Evolutionary conservation across 2,329 filamentous ascomycete species (phyloP).

Genomic region (Colletotrichum tamarilloi): DNA sequence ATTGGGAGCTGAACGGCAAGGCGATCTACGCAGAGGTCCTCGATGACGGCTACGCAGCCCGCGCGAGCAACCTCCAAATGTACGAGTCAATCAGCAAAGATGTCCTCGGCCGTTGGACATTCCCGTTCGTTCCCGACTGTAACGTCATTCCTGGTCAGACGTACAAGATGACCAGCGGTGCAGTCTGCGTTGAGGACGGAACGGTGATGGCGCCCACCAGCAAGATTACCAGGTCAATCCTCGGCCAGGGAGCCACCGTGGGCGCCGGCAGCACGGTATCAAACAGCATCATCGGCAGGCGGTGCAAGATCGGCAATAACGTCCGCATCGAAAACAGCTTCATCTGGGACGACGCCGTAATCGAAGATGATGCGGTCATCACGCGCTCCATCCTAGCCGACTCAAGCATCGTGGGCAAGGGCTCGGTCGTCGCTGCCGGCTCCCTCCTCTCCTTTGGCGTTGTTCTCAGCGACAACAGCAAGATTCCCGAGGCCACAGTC

Average conservation of each 20-base stretch:
- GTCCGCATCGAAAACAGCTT: slow-evolving; percentile 83
- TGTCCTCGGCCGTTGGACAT: slow-evolving; percentile 87
- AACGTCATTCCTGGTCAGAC: slow-evolving; percentile 83
- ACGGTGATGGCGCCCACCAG: slow-evolving; percentile 81
- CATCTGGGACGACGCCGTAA: slow-evolving; percentile 85
- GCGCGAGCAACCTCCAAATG: slow-evolving; percentile 86
- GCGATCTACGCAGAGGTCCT: slow-evolving; percentile 94
- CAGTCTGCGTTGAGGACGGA: slow-evolving; percentile 81
- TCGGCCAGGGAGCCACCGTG: slow-evolving; percentile 81
- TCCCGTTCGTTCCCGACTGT: slow-evolving; percentile 88
- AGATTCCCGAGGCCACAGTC: slow-evolving; percentile 49
- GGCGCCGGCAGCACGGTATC: slow-evolving; percentile 77
- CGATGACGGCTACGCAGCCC: slow-evolving; percentile 84
- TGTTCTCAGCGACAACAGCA: slow-evolving; percentile 71
- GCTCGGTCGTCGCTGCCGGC: slow-evolving; percentile 76
- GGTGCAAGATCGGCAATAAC: slow-evolving; percentile 88
- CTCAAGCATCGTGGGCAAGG: slow-evolving; percentile 76
- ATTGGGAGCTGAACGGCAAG: slow-evolving; percentile 96
- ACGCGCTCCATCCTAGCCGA: slow-evolving; percentile 81
- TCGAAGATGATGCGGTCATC: slow-evolving; percentile 80
- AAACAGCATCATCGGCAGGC: slow-evolving; percentile 83
- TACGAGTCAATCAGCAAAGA: slow-evolving; percentile 92
- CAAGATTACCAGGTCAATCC: slow-evolving; percentile 75
- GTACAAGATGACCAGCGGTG: slow-evolving; percentile 77
- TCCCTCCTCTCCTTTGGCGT: slow-evolving; percentile 85